Evolutionary conservation across 108 stramenopile genomes (phyloP).

Genomic region (Stephanodiscus minutulus): DNA sequence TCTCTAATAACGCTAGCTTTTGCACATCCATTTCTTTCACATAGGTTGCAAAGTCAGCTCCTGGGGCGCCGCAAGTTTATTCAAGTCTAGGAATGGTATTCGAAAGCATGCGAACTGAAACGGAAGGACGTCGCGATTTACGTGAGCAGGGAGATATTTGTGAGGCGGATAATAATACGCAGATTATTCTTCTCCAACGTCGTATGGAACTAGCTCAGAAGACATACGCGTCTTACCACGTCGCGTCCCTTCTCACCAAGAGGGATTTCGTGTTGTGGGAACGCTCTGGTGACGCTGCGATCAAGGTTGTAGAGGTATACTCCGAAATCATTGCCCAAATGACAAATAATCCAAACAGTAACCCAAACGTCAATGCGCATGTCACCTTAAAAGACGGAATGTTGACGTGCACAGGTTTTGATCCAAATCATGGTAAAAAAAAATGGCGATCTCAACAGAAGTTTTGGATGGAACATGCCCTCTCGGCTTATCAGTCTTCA

Average conservation of each 20-base stretch:
- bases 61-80: constrained; percentile 85
- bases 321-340: constrained; percentile 25
- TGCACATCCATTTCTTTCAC: background rate
- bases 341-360: constrained; percentile 6
- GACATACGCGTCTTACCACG: constrained; percentile 80
- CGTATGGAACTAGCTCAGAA: constrained; percentile 73
- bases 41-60: constrained; percentile 61
- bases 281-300: constrained; percentile 75
- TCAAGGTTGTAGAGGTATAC: constrained; percentile 62
- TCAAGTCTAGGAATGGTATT: constrained; percentile 88
- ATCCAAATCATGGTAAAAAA: constrained; percentile 16
- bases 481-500: constrained; percentile 67
- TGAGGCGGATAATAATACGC: constrained; percentile 12
- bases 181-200: constrained; percentile 28
- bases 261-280: constrained; percentile 81
- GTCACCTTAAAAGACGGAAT: constrained; percentile 2
- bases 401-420: constrained; percentile 43
- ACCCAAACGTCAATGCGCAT: background rate
- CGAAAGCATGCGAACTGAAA: constrained; percentile 73
- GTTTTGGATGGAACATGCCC: constrained; percentile 73
- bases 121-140: constrained; percentile 23
- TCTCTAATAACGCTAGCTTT: background rate
- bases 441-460: constrained; percentile 24
- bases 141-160: background rate
- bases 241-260: constrained; percentile 81